These are phyloP conservation scores for Acarospora socialis DNA, from an alignment of 2,329 filamentous ascomycete genomes.

Conservation along the genomic window DNA sequence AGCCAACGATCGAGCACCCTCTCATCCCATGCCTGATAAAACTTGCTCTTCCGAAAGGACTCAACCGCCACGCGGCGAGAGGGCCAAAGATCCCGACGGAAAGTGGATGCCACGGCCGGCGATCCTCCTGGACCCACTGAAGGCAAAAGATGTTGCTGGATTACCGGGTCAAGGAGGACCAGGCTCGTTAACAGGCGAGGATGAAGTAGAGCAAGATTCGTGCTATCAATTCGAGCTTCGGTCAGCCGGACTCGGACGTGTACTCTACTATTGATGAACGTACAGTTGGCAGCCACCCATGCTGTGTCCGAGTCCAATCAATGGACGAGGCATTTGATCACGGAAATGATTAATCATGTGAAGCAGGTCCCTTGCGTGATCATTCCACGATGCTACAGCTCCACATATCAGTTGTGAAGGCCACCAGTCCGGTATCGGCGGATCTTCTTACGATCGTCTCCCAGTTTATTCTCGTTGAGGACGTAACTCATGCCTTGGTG, in stretches of 20 bases:
- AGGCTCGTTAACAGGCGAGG: constrained; percentile 65
- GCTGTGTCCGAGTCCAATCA: constrained; percentile 78
- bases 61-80: constrained; percentile 53
- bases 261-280: constrained; percentile 15
- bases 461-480: constrained; percentile 56
- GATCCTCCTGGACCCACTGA: constrained; percentile 24
- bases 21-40: constrained; percentile 72
- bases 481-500: constrained; percentile 69
- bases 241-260: too few species aligned
- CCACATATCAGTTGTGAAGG: not conserved
- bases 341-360: constrained; percentile 78
- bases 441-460: constrained; percentile 60
- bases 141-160: constrained; percentile 39
- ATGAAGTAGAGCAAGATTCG: constrained; percentile 59
- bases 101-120: constrained; percentile 49
- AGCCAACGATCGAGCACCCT: constrained; percentile 65
- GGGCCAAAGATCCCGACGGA: constrained; percentile 70
- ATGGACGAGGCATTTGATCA: constrained; percentile 60
- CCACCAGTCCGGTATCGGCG: not conserved
- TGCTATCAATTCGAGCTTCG: too few species aligned
- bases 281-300: constrained; percentile 64
- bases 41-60: constrained; percentile 52
- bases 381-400: constrained; percentile 60
- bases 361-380: constrained; percentile 71
- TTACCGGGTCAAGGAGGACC: constrained; percentile 73